Base-by-base conservation (phyloP, 2,329 filamentous ascomycete genomes). In the Elsinoe necatrix region DNA sequence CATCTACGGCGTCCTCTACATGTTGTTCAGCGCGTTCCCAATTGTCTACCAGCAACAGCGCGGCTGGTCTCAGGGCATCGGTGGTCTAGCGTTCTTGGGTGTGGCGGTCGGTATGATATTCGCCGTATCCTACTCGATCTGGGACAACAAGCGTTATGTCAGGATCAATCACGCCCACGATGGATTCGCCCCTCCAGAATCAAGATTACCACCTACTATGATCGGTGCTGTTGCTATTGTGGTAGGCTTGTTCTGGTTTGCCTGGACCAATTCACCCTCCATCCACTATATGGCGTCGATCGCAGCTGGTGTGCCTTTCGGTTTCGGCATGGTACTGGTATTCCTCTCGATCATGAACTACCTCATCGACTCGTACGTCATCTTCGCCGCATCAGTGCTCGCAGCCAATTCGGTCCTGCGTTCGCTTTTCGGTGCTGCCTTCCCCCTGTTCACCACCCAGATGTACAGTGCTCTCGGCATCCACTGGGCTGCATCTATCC, bases 401-500 rank as follows among this genome's bases (percentile, higher is more conserved):
- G 87, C 87, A 1, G 86, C 85, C 48, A 89, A 91, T 71, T 87
- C 87, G 0, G 86, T 95, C 65, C 72, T 95, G 35, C 84, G 89
- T 62, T 91, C 86, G 0, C 74, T 90, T 7, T 86, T 84, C 60
- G 89, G 87, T 61, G 87, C 87, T 1, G 83, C 79, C 1, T 93
- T 95, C 75, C 89, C 89, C 0, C 78, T 93, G 1, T 93, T 93
- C 68, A 82, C 86, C 0, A 78, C 75, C 1, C 83, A 88, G 64
- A 88, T 77, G 75, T 77, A 77, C 63, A 59, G 59, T 43, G 58
- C 62, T 2, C 63, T 72, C 1, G 85, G 87, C 48, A 83, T 86
- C 57, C 85, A 90, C 72, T 91, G 87, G 87, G 87, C 85, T 1
- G 82, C 78, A 31, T 82, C 81, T 0, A 73, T 92, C 12, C 87